Evolutionary conservation across 2,329 filamentous ascomycete genomes (phyloP).

Genomic region (Pseudogymnoascus sp.): DNA sequence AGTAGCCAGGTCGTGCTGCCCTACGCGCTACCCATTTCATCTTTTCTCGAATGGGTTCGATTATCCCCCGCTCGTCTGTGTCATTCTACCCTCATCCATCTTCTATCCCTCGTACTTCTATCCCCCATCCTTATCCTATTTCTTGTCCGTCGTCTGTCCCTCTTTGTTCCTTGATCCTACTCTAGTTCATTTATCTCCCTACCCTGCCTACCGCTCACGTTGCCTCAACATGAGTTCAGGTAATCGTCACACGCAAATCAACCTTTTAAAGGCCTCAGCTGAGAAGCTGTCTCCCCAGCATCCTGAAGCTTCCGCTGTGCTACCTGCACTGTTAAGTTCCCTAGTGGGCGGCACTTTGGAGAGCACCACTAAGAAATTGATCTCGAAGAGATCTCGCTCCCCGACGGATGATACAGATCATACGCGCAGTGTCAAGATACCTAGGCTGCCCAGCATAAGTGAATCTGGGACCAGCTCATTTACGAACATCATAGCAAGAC

Average conservation of each 20-base stretch:
- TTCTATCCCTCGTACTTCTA: no score
- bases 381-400: background rate
- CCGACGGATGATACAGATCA: background rate
- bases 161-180: no score
- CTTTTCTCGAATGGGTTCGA: background rate
- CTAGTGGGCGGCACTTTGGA: background rate
- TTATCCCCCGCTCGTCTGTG: background rate
- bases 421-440: background rate
- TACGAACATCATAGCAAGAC: background rate
- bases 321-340: background rate
- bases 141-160: background rate
- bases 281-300: background rate
- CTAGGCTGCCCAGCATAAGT: background rate
- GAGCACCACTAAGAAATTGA: background rate
- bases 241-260: background rate
- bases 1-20: background rate
- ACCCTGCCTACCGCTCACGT: no score
- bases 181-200: no score
- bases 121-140: no score
- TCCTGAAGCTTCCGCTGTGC: background rate
- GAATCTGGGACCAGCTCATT: background rate
- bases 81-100: background rate
- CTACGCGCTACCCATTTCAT: background rate
- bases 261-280: background rate
- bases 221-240: background rate